These are phyloP conservation scores for Morella rubra DNA, from an alignment of 306 rosid species.

Conservation along the genomic window DNA sequence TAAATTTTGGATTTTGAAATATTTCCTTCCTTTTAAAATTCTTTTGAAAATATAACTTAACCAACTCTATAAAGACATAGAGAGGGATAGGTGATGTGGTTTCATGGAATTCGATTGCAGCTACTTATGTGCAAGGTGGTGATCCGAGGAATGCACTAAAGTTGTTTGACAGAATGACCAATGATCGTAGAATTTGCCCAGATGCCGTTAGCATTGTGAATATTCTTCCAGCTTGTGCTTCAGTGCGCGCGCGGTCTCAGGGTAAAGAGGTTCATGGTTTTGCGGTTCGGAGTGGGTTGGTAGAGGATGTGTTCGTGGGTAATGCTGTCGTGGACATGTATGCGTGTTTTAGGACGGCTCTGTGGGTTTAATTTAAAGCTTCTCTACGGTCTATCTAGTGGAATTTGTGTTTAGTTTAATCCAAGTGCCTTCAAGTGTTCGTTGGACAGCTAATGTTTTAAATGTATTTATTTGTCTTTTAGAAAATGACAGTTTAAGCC, in stretches of 20 bases:
- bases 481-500: neutral
- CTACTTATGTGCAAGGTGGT: conserved; percentile 45
- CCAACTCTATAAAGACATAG: no score
- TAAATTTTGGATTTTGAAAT: no score
- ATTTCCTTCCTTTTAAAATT: no score
- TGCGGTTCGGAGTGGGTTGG: conserved; percentile 56
- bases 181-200: conserved; percentile 21
- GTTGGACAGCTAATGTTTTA: neutral
- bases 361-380: conserved; percentile 25
- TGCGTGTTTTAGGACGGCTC: conserved; percentile 27
- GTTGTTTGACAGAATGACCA: conserved; percentile 46
- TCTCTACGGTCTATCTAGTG: neutral
- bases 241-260: conserved; percentile 32
- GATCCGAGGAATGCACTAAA: conserved; percentile 37
- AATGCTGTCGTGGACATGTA: conserved; percentile 74
- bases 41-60: no score
- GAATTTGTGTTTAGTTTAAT: neutral
- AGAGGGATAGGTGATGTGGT: conserved; percentile 65
- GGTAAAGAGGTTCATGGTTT: conserved; percentile 74
- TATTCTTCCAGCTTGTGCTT: no score
- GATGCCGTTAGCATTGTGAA: conserved; percentile 69
- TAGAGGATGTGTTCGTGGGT: conserved; percentile 79
- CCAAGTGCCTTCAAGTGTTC: no score
- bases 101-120: conserved; percentile 71
- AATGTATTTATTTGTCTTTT: neutral